phyloP scores from a whole-genome alignment of 345 rosid genomes.

The Mangifera indica region DNA sequence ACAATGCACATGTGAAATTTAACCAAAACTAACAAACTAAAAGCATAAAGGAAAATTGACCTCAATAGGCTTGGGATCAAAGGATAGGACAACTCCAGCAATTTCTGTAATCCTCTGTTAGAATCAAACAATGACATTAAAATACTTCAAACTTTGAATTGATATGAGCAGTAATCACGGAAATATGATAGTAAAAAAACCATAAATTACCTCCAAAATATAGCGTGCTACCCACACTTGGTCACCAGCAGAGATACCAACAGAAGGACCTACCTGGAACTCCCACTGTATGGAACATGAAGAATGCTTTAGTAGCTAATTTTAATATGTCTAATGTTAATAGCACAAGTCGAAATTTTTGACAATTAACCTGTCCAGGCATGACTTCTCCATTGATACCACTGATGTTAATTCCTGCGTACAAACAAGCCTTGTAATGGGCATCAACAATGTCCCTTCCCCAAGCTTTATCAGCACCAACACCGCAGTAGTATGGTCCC shows the following conservation, averaged over 20 bases:
- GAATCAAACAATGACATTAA: constrained; percentile 1
- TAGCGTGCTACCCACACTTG: constrained; percentile 94
- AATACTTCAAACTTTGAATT: neutral
- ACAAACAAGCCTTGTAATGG: constrained; percentile 93
- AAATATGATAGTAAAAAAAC: neutral
- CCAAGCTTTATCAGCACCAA: constrained; percentile 83
- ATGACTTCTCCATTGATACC: constrained; percentile 97
- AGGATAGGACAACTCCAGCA: constrained; percentile 84
- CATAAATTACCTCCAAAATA: constrained; percentile 70
- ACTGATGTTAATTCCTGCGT: constrained; percentile 81
- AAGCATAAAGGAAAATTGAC: constrained; percentile 23
- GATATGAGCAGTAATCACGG: neutral
- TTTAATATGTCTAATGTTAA: no score
- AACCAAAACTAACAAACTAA: neutral
- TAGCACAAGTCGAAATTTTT: no score
- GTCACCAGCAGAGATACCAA: constrained; percentile 85
- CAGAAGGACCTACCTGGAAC: constrained; percentile 89
- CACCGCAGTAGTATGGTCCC: constrained; percentile 97
- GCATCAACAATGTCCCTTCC: constrained; percentile 89
- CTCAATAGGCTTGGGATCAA: constrained; percentile 86
- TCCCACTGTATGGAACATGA: constrained; percentile 59
- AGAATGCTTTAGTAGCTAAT: constrained; percentile 10
- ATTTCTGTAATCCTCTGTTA: constrained; percentile 92
- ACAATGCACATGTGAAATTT: neutral
- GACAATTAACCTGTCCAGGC: constrained; percentile 78